A percentile compares a stretch with the other conserved stretches of the same genome.
Evolutionary conservation across 805 yeast species (phyloP).

Genomic region (Priceomyces haplophilus): DNA sequence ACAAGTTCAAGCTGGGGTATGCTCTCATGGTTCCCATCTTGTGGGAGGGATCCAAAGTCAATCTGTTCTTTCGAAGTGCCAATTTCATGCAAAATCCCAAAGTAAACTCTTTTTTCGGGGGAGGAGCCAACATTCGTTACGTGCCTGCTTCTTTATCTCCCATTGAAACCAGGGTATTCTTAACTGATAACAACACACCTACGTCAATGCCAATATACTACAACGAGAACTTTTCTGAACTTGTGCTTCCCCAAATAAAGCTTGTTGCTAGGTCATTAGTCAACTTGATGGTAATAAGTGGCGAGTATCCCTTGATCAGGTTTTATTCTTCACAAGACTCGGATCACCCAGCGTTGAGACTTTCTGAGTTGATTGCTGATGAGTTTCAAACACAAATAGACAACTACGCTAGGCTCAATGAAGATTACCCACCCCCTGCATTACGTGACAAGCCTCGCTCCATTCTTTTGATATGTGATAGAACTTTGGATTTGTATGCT

Average conservation of each 20-base stretch:
- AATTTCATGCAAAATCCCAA: slow-evolving; percentile 30
- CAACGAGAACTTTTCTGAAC: slow-evolving; percentile 58
- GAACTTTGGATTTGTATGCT: slow-evolving; percentile 78
- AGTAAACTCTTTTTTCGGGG: slow-evolving; percentile 29
- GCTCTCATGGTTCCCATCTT: slow-evolving; percentile 64
- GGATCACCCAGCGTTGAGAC: slow-evolving; percentile 50
- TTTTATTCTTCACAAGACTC: slow-evolving; percentile 56
- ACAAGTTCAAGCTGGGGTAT: slow-evolving; percentile 74
- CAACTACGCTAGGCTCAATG: slow-evolving; percentile 66
- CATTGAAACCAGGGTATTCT: slow-evolving; percentile 65
- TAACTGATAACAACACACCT: slow-evolving; percentile 51
- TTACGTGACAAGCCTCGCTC: slow-evolving; percentile 61
- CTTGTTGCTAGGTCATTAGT: slow-evolving; percentile 64
- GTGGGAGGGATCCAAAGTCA: slow-evolving; percentile 20
- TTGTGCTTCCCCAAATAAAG: slow-evolving; percentile 57
- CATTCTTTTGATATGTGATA: slow-evolving; percentile 71
- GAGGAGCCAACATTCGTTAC: slow-evolving; percentile 25
- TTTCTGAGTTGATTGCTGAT: slow-evolving; percentile 69
- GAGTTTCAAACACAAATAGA: slow-evolving; percentile 71
- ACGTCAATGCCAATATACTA: slow-evolving; percentile 72
- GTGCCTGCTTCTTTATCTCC: slow-evolving; percentile 51
- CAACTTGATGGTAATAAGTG: slow-evolving; percentile 70
- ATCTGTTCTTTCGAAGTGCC: slow-evolving; percentile 17
- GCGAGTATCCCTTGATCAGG: slow-evolving; percentile 86
- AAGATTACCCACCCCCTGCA: slow-evolving; percentile 58